Evolutionary conservation across 2,329 filamentous ascomycete species (phyloP).

Genomic region (Penicillium occitanis): DNA sequence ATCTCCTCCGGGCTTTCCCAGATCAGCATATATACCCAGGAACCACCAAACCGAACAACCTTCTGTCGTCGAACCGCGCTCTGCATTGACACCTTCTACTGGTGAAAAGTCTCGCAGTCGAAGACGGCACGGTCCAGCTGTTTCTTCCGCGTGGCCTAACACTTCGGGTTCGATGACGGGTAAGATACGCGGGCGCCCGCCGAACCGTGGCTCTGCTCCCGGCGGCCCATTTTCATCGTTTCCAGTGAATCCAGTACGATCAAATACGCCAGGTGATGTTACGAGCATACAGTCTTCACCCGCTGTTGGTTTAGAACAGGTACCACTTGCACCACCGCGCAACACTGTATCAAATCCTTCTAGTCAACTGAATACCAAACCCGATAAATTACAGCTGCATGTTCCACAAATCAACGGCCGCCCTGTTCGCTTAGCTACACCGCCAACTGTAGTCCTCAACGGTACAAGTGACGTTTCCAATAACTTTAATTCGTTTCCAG

Average conservation of each 20-base stretch:
- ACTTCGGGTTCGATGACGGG: conserved; percentile 61
- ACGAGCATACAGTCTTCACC: conserved; percentile 40
- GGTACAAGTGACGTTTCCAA: conserved; percentile 28
- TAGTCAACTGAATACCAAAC: conserved; percentile 2
- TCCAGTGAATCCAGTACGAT: conserved; percentile 58
- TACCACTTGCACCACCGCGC: conserved; percentile 24
- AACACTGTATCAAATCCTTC: conserved; percentile 6
- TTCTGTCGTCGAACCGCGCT: conserved; percentile 60
- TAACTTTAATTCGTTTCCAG: conserved; percentile 2
- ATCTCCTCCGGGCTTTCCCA: conserved; percentile 70
- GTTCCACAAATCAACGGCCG: conserved; percentile 43
- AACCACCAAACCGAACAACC: conserved; percentile 35
- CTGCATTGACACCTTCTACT: conserved; percentile 67
- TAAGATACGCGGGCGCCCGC: conserved; percentile 77
- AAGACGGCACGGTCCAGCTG: conserved; percentile 75
- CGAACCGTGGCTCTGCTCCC: conserved; percentile 65
- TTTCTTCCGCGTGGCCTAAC: conserved; percentile 86
- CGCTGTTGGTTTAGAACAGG: conserved; percentile 46
- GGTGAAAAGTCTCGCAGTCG: conserved; percentile 44
- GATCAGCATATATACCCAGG: conserved; percentile 71
- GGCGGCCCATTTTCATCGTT: conserved; percentile 71
- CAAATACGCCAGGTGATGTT: conserved; percentile 47
- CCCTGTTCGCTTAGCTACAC: conserved; percentile 46
- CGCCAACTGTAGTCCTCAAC: conserved; percentile 43
- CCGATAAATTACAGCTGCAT: conserved; percentile 25